phyloP scores from a whole-genome alignment of 2,329 filamentous ascomycete species.

The Colletotrichum sp. region DNA sequence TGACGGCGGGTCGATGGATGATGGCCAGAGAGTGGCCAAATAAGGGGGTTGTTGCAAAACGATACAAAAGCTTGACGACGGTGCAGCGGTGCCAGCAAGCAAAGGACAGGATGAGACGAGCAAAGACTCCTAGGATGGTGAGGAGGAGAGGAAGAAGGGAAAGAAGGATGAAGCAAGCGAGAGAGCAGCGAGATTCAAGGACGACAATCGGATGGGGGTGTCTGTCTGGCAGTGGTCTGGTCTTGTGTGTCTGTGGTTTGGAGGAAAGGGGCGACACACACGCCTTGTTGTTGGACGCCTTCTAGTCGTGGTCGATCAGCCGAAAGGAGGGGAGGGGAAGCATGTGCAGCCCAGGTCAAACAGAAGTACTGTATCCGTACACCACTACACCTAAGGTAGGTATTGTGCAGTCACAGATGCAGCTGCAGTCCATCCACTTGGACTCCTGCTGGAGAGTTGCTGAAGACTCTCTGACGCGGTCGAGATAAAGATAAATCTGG shows the following conservation, averaged over 20 bases:
- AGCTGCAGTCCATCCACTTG: neutral
- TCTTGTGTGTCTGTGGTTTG: neutral
- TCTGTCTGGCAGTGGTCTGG: neutral
- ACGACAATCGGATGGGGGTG: constrained; percentile 2
- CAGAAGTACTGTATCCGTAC: neutral
- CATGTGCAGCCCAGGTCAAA: neutral
- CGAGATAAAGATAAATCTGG: neutral
- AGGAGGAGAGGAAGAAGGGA: neutral
- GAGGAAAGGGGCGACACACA: constrained; percentile 14
- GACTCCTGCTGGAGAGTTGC: neutral
- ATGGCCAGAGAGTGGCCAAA: neutral
- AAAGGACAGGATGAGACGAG: neutral
- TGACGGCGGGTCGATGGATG: neutral
- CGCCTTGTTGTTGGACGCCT: constrained; percentile 2
- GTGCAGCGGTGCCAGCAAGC: neutral
- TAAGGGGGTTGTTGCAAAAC: neutral
- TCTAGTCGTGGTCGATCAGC: constrained; percentile 15
- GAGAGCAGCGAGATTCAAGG: constrained; percentile 7
- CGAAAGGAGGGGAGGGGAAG: constrained; percentile 3
- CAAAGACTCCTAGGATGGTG: neutral
- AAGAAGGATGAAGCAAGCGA: neutral
- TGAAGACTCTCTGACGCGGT: neutral
- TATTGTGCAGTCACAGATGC: neutral
- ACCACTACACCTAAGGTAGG: neutral
- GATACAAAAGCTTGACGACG: neutral